Evolutionary conservation across 164 flowering plant genomes (phyloP).

Genomic region (Vitis rupestris): DNA sequence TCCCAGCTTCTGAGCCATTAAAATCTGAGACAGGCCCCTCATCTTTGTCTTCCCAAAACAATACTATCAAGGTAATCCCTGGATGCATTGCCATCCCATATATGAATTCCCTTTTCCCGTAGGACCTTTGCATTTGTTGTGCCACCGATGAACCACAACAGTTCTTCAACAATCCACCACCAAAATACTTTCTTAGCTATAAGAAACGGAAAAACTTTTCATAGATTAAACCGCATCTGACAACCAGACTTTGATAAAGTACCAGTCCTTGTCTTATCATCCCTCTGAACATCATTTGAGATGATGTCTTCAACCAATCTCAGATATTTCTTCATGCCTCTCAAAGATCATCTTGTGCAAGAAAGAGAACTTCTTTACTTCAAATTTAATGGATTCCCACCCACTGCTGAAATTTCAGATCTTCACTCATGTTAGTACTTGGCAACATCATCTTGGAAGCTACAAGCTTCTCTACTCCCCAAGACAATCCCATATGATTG

Average conservation of each 20-base stretch:
- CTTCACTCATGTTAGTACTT: no score
- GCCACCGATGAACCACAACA: constrained; percentile 95
- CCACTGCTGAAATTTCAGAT: background rate
- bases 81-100: no score
- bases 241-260: constrained; percentile 95
- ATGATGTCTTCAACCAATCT: constrained; percentile 77
- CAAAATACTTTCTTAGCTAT: constrained; percentile 97
- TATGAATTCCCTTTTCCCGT: no score
- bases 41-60: no score
- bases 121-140: constrained; percentile 69
- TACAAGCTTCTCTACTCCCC: no score
- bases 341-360: constrained; percentile 79
- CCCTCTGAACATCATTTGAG: constrained; percentile 57
- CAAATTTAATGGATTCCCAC: constrained; percentile 33
- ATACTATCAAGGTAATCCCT: no score
- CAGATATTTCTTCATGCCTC: constrained; percentile 83
- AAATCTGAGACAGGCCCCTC: no score
- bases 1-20: no score
- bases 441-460: no score
- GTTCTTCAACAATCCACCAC: constrained; percentile 97
- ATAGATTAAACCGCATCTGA: constrained; percentile 90
- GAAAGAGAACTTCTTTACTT: constrained; percentile 56
- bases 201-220: constrained; percentile 82
- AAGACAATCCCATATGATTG: no score
- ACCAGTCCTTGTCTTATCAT: constrained; percentile 94